Conservation (phyloP, 768 basidiomycete species). For the Cystobasidium onofrii region DNA sequence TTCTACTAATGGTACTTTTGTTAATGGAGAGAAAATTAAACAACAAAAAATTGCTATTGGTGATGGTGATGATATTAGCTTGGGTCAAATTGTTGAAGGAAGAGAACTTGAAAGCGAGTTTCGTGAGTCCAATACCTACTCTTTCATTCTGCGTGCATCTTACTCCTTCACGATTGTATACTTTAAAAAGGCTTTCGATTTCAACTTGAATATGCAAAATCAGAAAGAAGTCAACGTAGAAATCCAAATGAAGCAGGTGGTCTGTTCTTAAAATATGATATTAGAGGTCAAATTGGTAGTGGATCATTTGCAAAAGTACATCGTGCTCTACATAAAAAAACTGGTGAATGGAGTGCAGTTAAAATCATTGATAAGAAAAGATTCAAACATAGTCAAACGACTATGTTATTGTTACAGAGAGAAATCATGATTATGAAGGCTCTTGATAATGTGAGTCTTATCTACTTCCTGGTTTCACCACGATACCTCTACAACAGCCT, state of each 20-base stretch:
- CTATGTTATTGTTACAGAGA: neutral
- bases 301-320: conserved; percentile 87
- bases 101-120: conserved; percentile 55
- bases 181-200: conserved; percentile 34
- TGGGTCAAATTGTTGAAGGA: conserved; percentile 55
- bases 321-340: conserved; percentile 64
- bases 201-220: conserved; percentile 26
- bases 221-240: conserved; percentile 32
- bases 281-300: conserved; percentile 57
- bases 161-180: neutral
- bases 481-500: no score
- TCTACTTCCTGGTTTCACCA: neutral
- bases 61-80: conserved; percentile 71
- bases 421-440: conserved; percentile 64
- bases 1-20: conserved; percentile 27
- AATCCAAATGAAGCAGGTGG: conserved; percentile 44
- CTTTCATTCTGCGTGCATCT: conserved; percentile 20
- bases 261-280: conserved; percentile 47
- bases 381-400: conserved; percentile 8
- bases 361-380: conserved; percentile 60
- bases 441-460: conserved; percentile 55
- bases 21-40: conserved; percentile 52
- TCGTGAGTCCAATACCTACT: conserved; percentile 52
- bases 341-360: conserved; percentile 71
- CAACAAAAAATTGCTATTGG: conserved; percentile 43